Base-by-base conservation (phyloP, 2,329 filamentous ascomycete species). In the Sclerotinia borealis region DNA sequence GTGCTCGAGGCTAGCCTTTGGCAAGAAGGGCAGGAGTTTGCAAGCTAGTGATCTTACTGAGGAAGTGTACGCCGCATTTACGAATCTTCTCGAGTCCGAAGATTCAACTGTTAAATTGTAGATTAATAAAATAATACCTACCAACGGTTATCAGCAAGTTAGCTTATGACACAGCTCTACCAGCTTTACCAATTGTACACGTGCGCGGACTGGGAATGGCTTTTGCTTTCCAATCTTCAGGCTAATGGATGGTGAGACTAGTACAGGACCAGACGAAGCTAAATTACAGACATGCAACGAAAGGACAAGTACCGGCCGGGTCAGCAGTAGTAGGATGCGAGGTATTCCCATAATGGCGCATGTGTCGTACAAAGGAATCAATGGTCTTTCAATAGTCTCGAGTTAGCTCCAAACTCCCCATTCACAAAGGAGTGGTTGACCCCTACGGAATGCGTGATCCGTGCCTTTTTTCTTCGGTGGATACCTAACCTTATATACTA, bases 21-120 rank as follows among this genome's bases (percentile, higher is more conserved):
- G 85, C 70, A 90, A 93, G 75, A 91, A 88, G 72, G 93, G 95
- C 0, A 84, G 95, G 68, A 92, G 90, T 73, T 78, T 99, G 74
- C 95, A 98, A 79, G 95, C 95, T 0, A 92, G 90, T 69, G 95
- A 98, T 76, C 78, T 99, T 74, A 97, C 93, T 0, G 92, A 95
- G 22, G 89, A 96, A 77, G 90, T 99, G 11, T 89, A 96, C 72
- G 80, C 80, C 39, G 90, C 92, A 0, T 98, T 97, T 76, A 75
- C 90, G 71, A 86, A 86, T 65, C 76, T 96, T 22, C 89, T 97
- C 72, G 60, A 62, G 19, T 89, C 97, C 72, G 93, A 92, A 0
- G 90, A 68, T 34, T 55, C 69, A n/a, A 61, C 49, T 48, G 64
- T 71, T 11, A 73, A 70, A 56, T 47, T 73, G 27, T 73, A 70